Base-by-base conservation (phyloP, 1,139 yeast species). In the Hanseniaspora sp. region DNA sequence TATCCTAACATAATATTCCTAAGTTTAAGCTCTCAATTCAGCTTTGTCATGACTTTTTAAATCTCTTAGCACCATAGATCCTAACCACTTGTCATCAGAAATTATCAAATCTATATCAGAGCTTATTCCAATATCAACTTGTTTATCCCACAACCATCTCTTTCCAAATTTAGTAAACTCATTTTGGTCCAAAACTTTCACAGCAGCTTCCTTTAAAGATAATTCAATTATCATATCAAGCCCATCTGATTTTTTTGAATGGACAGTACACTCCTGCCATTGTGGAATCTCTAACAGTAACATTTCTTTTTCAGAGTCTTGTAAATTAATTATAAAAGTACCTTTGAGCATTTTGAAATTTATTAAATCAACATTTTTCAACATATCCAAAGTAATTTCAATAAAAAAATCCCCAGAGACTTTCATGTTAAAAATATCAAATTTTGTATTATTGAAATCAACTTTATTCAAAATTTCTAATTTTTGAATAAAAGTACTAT, bases 81-180 rank as follows among this genome's bases (percentile, higher is more conserved):
- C 54, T n/a, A 51, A 17, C 54, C 54, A 51, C 18, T 38, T 31
- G 17, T 51, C 54, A 12, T 51, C 35, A 8, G 54, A 51, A 5
- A 51, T 51, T n/a, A 51, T 51, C 40, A 51, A 31, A 28, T 51
- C 54, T 8, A 51, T n/a, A 7, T 18, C 31, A 1, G 54, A 51
- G 5, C 45, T 41, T 29, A 51, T 41, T 7, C 11, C 23, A 13
- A 51, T 45, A 33, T 40, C 45, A 18, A 51, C 54, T 13, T 30
- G 13, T 15, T 51, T 51, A 29, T 51, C 49, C 29, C 47, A 39
- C 2, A 51, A 12, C 54, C 54, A 51, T 23, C 46, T 30, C 18
- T 45, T 51, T 8, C 54, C 54, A 39, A 51, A 45, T 42, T 45
- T 51, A 2, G 54, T 51, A 35, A 51, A 51, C 30, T 51, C 54